These are phyloP conservation scores for Bauhinia variegata DNA, from an alignment of 306 rosid genomes.

Conservation along the genomic window DNA sequence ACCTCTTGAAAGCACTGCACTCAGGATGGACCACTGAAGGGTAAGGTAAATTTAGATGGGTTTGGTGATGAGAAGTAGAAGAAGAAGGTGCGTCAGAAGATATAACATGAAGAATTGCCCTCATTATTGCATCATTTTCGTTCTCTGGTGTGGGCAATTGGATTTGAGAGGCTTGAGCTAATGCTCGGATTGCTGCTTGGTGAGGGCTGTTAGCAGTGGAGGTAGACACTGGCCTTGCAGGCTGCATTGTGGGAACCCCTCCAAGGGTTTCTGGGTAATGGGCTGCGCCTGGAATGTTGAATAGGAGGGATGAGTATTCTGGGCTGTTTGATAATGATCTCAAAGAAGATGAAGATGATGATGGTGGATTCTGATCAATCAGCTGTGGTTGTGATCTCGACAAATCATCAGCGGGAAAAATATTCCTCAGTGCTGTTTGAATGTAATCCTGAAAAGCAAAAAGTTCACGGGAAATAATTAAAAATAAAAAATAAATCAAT, in stretches of 20 bases:
- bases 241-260: slow-evolving; percentile 42
- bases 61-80: slow-evolving; percentile 39
- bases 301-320: slow-evolving; percentile 66
- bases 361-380: slow-evolving; percentile 55
- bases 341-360: slow-evolving; percentile 85
- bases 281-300: slow-evolving; percentile 51
- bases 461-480: background rate
- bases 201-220: slow-evolving; percentile 33
- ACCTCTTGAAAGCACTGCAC: slow-evolving; percentile 61
- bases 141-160: slow-evolving; percentile 53
- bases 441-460: slow-evolving; percentile 45
- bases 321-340: slow-evolving; percentile 78
- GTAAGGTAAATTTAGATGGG: slow-evolving; percentile 31
- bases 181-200: slow-evolving; percentile 54
- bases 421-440: slow-evolving; percentile 57
- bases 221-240: slow-evolving; percentile 18
- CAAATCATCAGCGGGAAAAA: slow-evolving; percentile 54
- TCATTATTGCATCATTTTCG: slow-evolving; percentile 61
- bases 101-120: slow-evolving; percentile 61
- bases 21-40: slow-evolving; percentile 35
- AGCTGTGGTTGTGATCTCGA: slow-evolving; percentile 34
- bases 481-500: background rate
- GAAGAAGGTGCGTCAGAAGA: slow-evolving; percentile 48
- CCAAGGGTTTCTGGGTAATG: slow-evolving; percentile 40
- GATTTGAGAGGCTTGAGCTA: slow-evolving; percentile 38